Evolutionary conservation across 2,329 filamentous ascomycete species (phyloP), one percentile per base, ranked within the genome.

Genomic region (Exophiala sideris): DNA sequence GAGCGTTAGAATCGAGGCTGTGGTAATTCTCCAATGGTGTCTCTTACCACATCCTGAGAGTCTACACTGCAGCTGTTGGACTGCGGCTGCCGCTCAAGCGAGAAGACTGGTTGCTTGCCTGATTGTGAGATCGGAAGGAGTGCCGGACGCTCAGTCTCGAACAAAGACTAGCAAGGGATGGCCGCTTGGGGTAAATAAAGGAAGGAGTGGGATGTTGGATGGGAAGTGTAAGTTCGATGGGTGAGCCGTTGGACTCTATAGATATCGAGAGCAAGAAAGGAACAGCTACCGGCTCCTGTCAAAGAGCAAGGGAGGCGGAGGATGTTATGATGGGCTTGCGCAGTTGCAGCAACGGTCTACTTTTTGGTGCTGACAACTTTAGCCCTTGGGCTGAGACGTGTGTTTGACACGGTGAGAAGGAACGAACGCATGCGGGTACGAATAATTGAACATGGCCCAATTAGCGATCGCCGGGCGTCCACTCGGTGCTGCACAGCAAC

Each of bases 11-110:
- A 18, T 9, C 34, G 39, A 18, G 36, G 20, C 21, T n/a, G n/a
- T n/a, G 10, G 6, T 2, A 18, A 7, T 35, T 16, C 46, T 6
- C 24, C 1, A 8, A 24, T 4, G 29, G 21, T 5, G 21, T 52
- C 7, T 57, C 57, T 38, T 44, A 60, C 57, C 57, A 60, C 57
- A 60, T 60, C 41, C 48, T 60, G 57, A 57, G 33, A 40, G 3
- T 34, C 29, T 35, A 47, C 16, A 10, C 24, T 14, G 9, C 32
- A 33, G 11, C n/a, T n/a, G 32, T 33, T 16, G 46, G 45, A 21
- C 11, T 18, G 20, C n/a, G 12, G 16, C 38, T 14, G 38, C 14
- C 29, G 36, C 3, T 38, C 24, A 38, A 34, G 48, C 33, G 24
- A 32, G 40, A 34, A 35, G 39, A 53, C 16, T 29, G 41, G 18